Conservation (phyloP, 192 early-diverging fungal genomes). For the Podila clonocystis region DNA sequence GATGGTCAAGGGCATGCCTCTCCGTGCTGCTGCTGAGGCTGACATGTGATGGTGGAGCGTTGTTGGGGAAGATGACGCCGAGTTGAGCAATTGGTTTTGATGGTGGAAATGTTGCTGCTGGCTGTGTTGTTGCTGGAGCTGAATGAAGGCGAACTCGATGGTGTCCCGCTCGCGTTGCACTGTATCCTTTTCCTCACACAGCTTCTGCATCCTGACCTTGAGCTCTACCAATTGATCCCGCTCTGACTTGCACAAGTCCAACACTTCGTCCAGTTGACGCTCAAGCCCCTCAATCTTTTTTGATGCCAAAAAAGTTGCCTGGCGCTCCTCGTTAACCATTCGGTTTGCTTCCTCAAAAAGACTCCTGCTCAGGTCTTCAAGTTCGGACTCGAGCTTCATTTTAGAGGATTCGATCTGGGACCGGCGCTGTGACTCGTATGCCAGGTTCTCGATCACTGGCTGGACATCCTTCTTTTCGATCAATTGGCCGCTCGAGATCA, state of each 20-base stretch:
- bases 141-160: conserved; percentile 37
- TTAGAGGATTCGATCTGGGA: conserved; percentile 43
- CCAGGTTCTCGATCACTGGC: conserved; percentile 49
- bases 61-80: conserved; percentile 7
- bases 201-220: conserved; percentile 41
- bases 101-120: conserved; percentile 30
- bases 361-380: conserved; percentile 45
- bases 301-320: conserved; percentile 18
- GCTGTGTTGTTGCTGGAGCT: conserved; percentile 27
- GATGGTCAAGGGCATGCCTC: conserved; percentile 23
- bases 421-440: conserved; percentile 40
- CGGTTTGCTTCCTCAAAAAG: conserved; percentile 52
- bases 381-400: conserved; percentile 38
- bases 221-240: conserved; percentile 47
- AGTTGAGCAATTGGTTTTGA: conserved; percentile 21
- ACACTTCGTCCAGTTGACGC: conserved; percentile 42
- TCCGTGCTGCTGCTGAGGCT: conserved; percentile 31
- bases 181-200: conserved; percentile 45
- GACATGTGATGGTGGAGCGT: conserved; percentile 42
- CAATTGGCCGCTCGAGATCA: conserved; percentile 48
- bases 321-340: conserved; percentile 52
- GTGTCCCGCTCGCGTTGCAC: conserved; percentile 36
- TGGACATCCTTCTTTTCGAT: conserved; percentile 53
- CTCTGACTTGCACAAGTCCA: conserved; percentile 48
- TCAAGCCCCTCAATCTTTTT: conserved; percentile 42